phyloP scores from a whole-genome alignment of 2,329 filamentous ascomycete genomes.

The Ceratocystis ficicola region DNA sequence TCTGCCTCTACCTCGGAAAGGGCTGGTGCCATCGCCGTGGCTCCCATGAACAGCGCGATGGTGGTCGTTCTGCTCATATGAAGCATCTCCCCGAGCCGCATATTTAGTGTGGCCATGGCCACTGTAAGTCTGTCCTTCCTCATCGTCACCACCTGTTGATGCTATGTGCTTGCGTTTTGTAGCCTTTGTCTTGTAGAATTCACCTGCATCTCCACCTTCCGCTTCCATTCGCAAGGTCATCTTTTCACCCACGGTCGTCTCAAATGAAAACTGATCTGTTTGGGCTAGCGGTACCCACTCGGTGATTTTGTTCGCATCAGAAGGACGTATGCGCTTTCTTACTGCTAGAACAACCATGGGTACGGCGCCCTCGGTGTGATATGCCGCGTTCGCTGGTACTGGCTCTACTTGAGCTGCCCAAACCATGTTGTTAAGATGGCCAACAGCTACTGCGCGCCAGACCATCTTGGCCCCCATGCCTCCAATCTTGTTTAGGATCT shows the following conservation, averaged over 20 bases:
- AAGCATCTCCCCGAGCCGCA: conserved; percentile 27
- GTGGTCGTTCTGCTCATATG: conserved; percentile 25
- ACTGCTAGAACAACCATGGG: conserved; percentile 76
- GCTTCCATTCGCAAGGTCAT: conserved; percentile 68
- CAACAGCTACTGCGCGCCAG: conserved; percentile 73
- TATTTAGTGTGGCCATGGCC: conserved; percentile 29
- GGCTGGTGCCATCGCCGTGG: conserved; percentile 32
- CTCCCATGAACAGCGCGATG: conserved; percentile 30
- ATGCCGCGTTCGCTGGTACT: conserved; percentile 51
- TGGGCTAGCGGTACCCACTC: conserved; percentile 68
- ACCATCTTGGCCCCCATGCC: conserved; percentile 71
- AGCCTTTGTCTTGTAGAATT: conserved; percentile 49
- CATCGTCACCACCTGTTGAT: conserved; percentile 16
- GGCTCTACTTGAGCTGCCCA: conserved; percentile 79
- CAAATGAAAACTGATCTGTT: conserved; percentile 62
- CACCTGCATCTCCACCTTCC: conserved; percentile 50
- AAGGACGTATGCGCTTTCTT: conserved; percentile 59
- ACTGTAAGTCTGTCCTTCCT: conserved; percentile 30
- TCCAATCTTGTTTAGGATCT: conserved; percentile 70
- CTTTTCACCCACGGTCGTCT: conserved; percentile 78
- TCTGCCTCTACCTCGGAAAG: conserved; percentile 33
- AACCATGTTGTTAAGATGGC: conserved; percentile 62
- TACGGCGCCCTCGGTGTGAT: conserved; percentile 66
- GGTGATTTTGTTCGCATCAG: conserved; percentile 69
- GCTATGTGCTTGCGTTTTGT: conserved; percentile 47